Evolutionary conservation across 306 rosid species (phyloP).

Genomic region (Lablab purpureus): DNA sequence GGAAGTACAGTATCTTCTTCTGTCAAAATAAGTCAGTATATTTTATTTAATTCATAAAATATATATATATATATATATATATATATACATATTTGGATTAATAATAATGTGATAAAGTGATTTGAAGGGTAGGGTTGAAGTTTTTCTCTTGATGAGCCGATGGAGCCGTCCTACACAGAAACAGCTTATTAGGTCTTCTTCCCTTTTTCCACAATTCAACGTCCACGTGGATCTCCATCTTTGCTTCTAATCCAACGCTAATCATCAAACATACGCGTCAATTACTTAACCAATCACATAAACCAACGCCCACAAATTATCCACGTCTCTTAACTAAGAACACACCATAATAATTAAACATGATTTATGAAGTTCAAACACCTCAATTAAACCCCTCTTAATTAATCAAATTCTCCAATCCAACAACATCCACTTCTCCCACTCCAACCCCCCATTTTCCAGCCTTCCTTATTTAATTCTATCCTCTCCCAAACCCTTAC

Average conservation of each 20-base stretch:
- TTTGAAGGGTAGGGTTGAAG: not conserved
- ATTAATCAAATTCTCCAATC: slow-evolving; percentile 14
- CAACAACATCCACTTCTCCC: slow-evolving; percentile 24
- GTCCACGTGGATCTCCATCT: not conserved
- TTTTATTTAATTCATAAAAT: no score
- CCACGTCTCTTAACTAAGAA: slow-evolving; percentile 33
- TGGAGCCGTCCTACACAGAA: not conserved
- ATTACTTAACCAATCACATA: not conserved
- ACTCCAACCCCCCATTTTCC: slow-evolving; percentile 39
- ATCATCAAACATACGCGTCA: not conserved
- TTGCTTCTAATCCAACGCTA: slow-evolving; percentile 8
- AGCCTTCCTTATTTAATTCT: not conserved
- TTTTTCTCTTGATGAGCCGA: not conserved
- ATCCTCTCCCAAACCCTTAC: not conserved
- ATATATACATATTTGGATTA: no score
- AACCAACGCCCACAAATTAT: not conserved
- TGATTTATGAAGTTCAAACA: not conserved
- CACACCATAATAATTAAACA: not conserved
- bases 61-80: no score
- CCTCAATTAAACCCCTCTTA: not conserved
- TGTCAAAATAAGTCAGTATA: no score
- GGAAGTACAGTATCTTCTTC: no score
- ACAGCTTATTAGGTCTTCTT: not conserved
- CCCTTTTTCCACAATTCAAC: not conserved
- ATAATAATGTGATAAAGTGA: not conserved